Base-by-base conservation (phyloP, 1,139 yeast species). In the Sugiyamaella xylanicola region DNA sequence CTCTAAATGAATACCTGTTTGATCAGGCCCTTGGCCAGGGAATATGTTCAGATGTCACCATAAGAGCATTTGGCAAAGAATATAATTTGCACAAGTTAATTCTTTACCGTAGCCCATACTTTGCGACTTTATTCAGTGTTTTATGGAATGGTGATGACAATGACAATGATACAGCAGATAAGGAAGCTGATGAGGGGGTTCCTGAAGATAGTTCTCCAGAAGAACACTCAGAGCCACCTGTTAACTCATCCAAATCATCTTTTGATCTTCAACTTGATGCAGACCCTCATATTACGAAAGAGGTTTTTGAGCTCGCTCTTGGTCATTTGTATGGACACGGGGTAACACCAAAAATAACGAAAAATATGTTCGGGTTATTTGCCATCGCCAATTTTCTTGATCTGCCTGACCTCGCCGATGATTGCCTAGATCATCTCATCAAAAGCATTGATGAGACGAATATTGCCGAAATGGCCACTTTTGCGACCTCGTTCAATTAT, bases 381-480 rank as follows among this genome's bases (percentile, higher is more conserved):
- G 82, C 82, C 1, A 72, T 79, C 9, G 82, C 82, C 0, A 80
- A 76, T 53, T 81, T 75, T 60, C 64, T 81, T 37, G 81, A 75
- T 46, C 69, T 81, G 37, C 72, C 74, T 1, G 77, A 76, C 13
- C 66, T 77, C 15, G 80, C 78, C 2, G 76, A 77, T 29, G 64
- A 71, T 1, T 74, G 82, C 11, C 77, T 80, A 0, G 73, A 72
- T 21, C 63, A 64, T 47, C 71, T 79, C 16, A 66, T 79, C 4
- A 65, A 65, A 32, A 58, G 63, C 20, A 63, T 79, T 62, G 61
- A 63, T 35, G 70, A 74, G 63, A 57, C 65, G 1, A 77, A 74
- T 56, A 62, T 79, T 8, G 70, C 75, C 0, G 67, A 67, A 16
- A 65, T 71, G 50, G 67, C 79, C n/a, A 59, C 59, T 2, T 80